Percentiles rank a stretch among this genome's conserved stretches.
These are phyloP conservation scores for Dimocarpus longan DNA, from an alignment of 345 rosid species.

Conservation along the genomic window DNA sequence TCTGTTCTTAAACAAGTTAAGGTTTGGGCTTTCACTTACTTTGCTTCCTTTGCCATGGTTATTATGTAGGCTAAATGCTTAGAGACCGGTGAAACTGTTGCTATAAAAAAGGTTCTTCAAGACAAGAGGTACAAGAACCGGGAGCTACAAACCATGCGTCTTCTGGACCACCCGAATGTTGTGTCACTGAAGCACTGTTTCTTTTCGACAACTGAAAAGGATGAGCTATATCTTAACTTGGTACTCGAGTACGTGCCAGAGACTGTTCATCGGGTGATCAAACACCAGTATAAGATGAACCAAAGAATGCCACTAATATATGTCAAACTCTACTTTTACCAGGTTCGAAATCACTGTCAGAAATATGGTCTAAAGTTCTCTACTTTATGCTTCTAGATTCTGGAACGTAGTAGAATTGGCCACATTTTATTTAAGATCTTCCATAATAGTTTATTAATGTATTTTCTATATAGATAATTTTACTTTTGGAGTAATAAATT, in stretches of 20 bases:
- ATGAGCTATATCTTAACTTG: constrained; percentile 86
- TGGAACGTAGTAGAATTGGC: neutral
- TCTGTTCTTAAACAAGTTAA: neutral
- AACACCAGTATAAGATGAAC: constrained; percentile 77
- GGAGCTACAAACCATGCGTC: constrained; percentile 96
- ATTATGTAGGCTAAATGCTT: constrained; percentile 84
- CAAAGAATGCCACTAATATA: constrained; percentile 91
- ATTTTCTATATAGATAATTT: neutral
- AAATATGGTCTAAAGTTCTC: neutral
- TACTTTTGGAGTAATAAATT: neutral
- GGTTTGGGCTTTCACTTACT: neutral
- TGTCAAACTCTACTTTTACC: constrained; percentile 89
- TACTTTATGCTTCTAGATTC: neutral
- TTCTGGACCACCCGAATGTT: constrained; percentile 93
- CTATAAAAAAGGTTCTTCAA: constrained; percentile 85
- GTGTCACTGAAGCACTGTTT: constrained; percentile 93
- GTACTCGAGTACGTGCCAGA: constrained; percentile 96
- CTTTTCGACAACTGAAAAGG: constrained; percentile 91
- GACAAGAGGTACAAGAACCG: constrained; percentile 98
- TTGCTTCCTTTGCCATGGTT: constrained; percentile 12
- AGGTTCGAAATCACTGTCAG: constrained; percentile 44
- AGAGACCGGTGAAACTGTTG: constrained; percentile 95
- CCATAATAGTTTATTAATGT: neutral
- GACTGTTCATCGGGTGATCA: constrained; percentile 86
- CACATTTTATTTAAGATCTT: neutral